A percentile compares a stretch with the other conserved stretches of the same genome.
Evolutionary conservation across 2,329 filamentous ascomycete species (phyloP).

Genomic region (Dactylella cylindrospora): DNA sequence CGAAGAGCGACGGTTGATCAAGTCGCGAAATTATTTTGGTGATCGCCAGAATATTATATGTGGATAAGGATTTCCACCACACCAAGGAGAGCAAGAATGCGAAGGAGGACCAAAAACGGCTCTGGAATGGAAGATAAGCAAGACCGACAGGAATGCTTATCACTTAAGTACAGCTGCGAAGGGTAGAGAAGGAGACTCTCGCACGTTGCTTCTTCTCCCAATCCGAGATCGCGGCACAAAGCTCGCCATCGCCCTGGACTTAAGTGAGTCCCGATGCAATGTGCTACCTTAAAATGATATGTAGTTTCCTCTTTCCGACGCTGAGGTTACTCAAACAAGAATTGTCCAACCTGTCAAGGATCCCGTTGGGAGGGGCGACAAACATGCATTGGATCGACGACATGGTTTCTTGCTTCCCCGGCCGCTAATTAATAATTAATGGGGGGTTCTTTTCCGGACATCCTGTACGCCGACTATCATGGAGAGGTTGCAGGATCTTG

Average conservation of each 20-base stretch:
- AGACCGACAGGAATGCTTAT: background rate
- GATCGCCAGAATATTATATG: too few relatives aligned
- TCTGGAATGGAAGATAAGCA: background rate
- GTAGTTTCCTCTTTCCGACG: slow-evolving; percentile 18
- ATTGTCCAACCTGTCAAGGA: background rate
- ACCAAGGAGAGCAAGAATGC: background rate
- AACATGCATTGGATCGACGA: background rate
- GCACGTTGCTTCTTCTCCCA: too few relatives aligned
- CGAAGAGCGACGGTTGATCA: too few relatives aligned
- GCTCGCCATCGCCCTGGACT: slow-evolving; percentile 40
- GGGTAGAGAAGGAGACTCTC: background rate
- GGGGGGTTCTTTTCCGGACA: too few relatives aligned
- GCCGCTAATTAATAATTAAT: too few relatives aligned
- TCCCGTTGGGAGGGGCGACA: background rate
- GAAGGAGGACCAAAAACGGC: background rate
- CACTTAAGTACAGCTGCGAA: background rate
- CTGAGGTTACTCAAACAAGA: slow-evolving; percentile 5
- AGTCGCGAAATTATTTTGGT: too few relatives aligned
- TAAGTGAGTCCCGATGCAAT: slow-evolving; percentile 28
- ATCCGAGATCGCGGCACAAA: slow-evolving; percentile 10
- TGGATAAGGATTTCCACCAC: background rate
- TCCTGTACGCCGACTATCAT: too few relatives aligned
- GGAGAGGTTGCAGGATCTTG: too few relatives aligned
- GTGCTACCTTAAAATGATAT: slow-evolving; percentile 30
- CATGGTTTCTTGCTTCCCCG: background rate